Percentiles rank a stretch among this genome's conserved stretches.
phyloP scores from a whole-genome alignment of 2,329 filamentous ascomycete genomes.

The Thelonectria discophora region DNA sequence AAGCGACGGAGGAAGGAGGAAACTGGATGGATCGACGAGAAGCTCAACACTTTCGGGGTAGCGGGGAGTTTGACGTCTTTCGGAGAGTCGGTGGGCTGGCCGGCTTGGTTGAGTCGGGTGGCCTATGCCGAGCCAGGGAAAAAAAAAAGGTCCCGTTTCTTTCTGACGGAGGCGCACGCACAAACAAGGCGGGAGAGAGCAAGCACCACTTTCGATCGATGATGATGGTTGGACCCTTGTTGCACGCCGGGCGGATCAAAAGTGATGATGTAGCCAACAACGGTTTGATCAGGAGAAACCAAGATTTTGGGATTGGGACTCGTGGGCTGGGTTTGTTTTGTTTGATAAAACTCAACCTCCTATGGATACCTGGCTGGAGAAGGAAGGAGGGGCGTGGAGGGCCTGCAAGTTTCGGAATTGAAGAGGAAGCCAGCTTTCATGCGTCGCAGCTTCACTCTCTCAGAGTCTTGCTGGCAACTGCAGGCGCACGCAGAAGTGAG shows the following conservation, averaged over 20 bases:
- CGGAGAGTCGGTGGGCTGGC: conserved; percentile 14
- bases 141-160: conserved; percentile 8
- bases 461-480: no score
- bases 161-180: neutral
- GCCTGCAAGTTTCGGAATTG: conserved; percentile 24
- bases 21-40: conserved; percentile 7
- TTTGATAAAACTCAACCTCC: no score
- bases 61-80: conserved; percentile 6
- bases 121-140: conserved; percentile 15
- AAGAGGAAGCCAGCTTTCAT: conserved; percentile 33
- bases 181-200: conserved; percentile 16
- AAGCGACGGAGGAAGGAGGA: neutral
- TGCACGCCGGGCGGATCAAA: neutral
- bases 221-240: conserved; percentile 2
- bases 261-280: conserved; percentile 3
- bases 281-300: conserved; percentile 5
- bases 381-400: neutral
- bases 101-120: conserved; percentile 13
- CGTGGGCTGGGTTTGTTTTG: neutral
- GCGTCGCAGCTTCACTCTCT: conserved; percentile 6
- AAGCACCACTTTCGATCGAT: neutral
- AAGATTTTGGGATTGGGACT: neutral
- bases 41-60: conserved; percentile 23
- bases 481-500: no score
- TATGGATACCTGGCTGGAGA: neutral